Percentiles rank a stretch among this genome's conserved stretches.
Conservation (phyloP, 345 rosid species). For the Orychophragmus violaceus region DNA sequence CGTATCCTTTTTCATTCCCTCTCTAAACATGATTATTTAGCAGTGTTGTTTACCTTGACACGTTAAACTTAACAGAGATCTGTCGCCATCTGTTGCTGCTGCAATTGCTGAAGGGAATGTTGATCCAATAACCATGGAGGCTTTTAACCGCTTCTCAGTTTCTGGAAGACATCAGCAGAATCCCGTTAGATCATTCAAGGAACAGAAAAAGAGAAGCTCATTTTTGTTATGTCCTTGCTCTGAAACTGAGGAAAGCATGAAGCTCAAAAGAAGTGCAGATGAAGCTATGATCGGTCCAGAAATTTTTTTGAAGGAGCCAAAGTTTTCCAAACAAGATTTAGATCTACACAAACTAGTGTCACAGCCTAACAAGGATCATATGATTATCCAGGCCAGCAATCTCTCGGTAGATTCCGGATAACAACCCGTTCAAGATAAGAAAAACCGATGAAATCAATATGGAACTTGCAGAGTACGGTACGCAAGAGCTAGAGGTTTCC, state of each 20-base stretch:
- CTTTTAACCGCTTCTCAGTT: constrained; percentile 40
- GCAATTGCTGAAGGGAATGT: constrained; percentile 76
- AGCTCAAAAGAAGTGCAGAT: constrained; percentile 20
- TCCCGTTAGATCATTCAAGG: constrained; percentile 22
- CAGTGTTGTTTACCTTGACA: constrained; percentile 24
- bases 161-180: constrained; percentile 10
- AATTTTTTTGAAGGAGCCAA: constrained; percentile 29
- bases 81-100: constrained; percentile 60
- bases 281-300: constrained; percentile 17
- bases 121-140: constrained; percentile 77
- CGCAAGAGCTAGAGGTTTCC: constrained; percentile 22
- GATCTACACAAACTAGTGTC: constrained; percentile 41
- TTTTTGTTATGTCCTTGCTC: constrained; percentile 29
- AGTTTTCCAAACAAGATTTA: constrained; percentile 38
- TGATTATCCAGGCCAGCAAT: constrained; percentile 12
- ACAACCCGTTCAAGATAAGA: constrained; percentile 61
- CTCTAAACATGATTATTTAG: background rate
- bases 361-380: constrained; percentile 20
- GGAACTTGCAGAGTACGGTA: background rate
- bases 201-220: constrained; percentile 30
- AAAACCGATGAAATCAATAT: constrained; percentile 29
- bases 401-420: constrained; percentile 37
- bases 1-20: constrained; percentile 56
- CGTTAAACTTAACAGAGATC: constrained; percentile 37
- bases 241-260: constrained; percentile 24